Evolutionary conservation across 106 monocot species (phyloP).

Genomic region (Apostasia shenzhenica): DNA sequence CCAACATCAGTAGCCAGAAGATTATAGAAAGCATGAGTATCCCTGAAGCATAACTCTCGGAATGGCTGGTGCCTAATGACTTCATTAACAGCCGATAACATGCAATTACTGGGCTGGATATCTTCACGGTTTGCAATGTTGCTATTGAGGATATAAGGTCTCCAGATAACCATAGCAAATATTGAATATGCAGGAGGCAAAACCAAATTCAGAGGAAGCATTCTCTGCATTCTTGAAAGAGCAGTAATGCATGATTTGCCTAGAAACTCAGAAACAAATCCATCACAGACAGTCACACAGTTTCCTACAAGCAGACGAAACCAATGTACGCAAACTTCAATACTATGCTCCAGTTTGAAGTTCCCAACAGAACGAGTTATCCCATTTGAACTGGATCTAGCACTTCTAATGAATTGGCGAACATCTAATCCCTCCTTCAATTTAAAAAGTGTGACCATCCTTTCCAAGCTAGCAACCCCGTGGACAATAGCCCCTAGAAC

Average conservation of each 20-base stretch:
- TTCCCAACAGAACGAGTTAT: slow-evolving; percentile 54
- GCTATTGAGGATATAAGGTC: slow-evolving; percentile 61
- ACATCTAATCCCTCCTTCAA: slow-evolving; percentile 89
- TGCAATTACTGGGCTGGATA: slow-evolving; percentile 53
- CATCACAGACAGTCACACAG: slow-evolving; percentile 71
- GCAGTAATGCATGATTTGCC: slow-evolving; percentile 67
- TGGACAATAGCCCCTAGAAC: slow-evolving; percentile 74
- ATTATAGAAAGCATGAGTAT: slow-evolving; percentile 58
- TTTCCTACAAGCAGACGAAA: slow-evolving; percentile 84
- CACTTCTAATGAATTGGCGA: slow-evolving; percentile 61
- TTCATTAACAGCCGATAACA: slow-evolving; percentile 64
- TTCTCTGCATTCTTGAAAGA: slow-evolving; percentile 79
- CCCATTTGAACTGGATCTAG: slow-evolving; percentile 75
- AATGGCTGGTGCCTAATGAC: slow-evolving; percentile 83
- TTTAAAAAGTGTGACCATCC: slow-evolving; percentile 74
- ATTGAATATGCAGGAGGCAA: slow-evolving; percentile 87
- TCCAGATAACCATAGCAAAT: slow-evolving; percentile 87
- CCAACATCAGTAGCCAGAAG: slow-evolving; percentile 61
- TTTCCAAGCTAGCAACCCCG: slow-evolving; percentile 68
- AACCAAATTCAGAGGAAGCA: slow-evolving; percentile 63
- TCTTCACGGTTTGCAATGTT: slow-evolving; percentile 74
- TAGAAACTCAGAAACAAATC: slow-evolving; percentile 72
- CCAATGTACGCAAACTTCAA: slow-evolving; percentile 91
- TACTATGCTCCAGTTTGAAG: slow-evolving; percentile 41
- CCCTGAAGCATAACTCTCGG: slow-evolving; percentile 65